Evolutionary conservation across 495 filamentous ascomycete genomes (phyloP).

Genomic region (Lophium mytilinum): DNA sequence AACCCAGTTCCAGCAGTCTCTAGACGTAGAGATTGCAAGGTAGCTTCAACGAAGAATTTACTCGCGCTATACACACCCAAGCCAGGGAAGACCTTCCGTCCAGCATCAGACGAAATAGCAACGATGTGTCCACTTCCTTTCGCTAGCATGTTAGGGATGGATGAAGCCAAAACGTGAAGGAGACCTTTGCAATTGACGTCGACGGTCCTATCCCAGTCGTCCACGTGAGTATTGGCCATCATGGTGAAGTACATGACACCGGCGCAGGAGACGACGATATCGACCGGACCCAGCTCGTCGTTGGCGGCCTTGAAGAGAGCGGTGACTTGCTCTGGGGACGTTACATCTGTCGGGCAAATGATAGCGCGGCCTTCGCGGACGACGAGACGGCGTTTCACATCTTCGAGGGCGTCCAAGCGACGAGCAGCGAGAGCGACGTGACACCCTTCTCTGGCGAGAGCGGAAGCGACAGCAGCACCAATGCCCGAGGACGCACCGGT

Average conservation of each 20-base stretch:
- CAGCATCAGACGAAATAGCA: slow-evolving; percentile 62
- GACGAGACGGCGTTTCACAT: slow-evolving; percentile 44
- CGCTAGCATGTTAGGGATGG: slow-evolving; percentile 54
- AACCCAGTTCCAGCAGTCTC: slow-evolving; percentile 59
- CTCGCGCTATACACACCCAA: slow-evolving; percentile 63
- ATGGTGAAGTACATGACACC: slow-evolving; percentile 72
- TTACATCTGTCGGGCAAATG: slow-evolving; percentile 53
- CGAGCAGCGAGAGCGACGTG: slow-evolving; percentile 56
- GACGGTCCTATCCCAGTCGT: slow-evolving; percentile 62
- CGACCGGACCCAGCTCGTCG: slow-evolving; percentile 53
- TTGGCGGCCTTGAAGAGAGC: slow-evolving; percentile 44
- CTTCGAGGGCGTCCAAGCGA: slow-evolving; percentile 50
- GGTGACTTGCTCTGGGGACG: slow-evolving; percentile 47
- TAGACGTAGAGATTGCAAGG: slow-evolving; percentile 54
- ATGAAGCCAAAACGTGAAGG: slow-evolving; percentile 51
- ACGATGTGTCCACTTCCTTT: slow-evolving; percentile 56
- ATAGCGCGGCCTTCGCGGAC: slow-evolving; percentile 48
- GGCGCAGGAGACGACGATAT: slow-evolving; percentile 59
- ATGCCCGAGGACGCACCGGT: slow-evolving; percentile 51
- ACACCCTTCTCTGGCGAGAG: slow-evolving; percentile 44
- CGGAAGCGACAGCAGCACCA: slow-evolving; percentile 42
- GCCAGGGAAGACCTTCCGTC: slow-evolving; percentile 62
- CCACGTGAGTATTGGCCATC: slow-evolving; percentile 57
- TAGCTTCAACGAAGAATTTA: slow-evolving; percentile 69
- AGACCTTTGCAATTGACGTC: slow-evolving; percentile 68